Evolutionary conservation across 768 basidiomycete genomes (phyloP).

Genomic region (Boletus patriciae): DNA sequence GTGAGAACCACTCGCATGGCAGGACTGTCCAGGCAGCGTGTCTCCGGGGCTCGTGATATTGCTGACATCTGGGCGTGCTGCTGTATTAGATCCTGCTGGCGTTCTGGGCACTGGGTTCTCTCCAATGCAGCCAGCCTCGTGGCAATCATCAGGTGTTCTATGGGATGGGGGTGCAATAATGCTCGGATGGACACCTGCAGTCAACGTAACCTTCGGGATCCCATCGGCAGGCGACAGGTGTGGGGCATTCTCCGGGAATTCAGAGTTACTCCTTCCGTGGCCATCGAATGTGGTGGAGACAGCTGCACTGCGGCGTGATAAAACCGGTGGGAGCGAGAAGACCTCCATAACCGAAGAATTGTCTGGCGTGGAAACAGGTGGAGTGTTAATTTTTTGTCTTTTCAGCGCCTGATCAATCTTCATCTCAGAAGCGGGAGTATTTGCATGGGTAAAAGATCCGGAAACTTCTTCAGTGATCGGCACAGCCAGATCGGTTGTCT

Average conservation of each 20-base stretch:
- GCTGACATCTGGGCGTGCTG: conserved; percentile 5
- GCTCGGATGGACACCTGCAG: not conserved
- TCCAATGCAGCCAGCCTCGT: not conserved
- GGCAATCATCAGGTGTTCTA: not conserved
- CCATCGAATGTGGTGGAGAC: conserved; percentile 9
- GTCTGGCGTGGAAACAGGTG: not conserved
- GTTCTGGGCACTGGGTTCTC: not conserved
- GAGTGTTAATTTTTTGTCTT: not conserved
- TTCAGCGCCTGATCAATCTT: not conserved
- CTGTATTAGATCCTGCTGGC: conserved; percentile 11
- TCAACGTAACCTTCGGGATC: not conserved
- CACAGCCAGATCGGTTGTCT: conserved; percentile 4
- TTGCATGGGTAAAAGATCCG: not conserved
- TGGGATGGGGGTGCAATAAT: not conserved
- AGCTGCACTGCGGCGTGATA: not conserved
- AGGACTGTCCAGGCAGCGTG: not conserved
- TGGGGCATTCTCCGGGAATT: not conserved
- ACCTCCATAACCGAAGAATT: not conserved
- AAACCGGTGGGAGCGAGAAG: not conserved
- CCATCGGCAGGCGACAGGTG: not conserved
- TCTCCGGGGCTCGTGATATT: conserved; percentile 23
- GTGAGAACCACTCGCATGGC: not conserved
- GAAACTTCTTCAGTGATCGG: not conserved
- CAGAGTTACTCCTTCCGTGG: conserved; percentile 2
- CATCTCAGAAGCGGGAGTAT: not conserved